Percentiles rank a stretch among this genome's conserved stretches.
Conservation (phyloP, 768 basidiomycete genomes). For the Coprinellus micaceus region DNA sequence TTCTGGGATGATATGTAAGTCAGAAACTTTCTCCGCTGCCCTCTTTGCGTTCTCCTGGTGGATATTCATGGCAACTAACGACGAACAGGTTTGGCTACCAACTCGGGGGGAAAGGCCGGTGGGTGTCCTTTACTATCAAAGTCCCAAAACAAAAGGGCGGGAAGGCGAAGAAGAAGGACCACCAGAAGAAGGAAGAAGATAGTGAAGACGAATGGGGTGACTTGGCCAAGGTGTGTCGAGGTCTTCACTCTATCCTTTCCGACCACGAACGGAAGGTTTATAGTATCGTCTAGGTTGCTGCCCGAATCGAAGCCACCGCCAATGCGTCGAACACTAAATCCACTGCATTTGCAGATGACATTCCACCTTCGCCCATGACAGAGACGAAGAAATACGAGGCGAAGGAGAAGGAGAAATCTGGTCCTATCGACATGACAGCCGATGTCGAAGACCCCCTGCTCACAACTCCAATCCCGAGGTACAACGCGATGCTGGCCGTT, state of each 20-base stretch:
- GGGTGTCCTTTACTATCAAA: slow-evolving; percentile 77
- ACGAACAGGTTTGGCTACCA: slow-evolving; percentile 70
- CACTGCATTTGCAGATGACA: too few species aligned
- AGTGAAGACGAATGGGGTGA: slow-evolving; percentile 20
- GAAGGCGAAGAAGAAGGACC: slow-evolving; percentile 39
- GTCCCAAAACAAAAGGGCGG: slow-evolving; percentile 56
- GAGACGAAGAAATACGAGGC: too few species aligned
- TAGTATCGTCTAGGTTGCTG: background rate
- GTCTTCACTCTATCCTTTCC: background rate
- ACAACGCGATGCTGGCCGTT: slow-evolving; percentile 87
- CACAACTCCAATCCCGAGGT: slow-evolving; percentile 66
- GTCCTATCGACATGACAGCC: background rate
- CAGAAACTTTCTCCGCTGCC: background rate
- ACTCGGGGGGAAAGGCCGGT: slow-evolving; percentile 66
- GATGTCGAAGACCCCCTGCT: slow-evolving; percentile 48
- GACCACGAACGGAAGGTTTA: background rate
- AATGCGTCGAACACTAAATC: too few species aligned
- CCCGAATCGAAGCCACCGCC: too few species aligned
- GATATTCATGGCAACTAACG: too few species aligned
- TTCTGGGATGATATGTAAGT: slow-evolving; percentile 86
- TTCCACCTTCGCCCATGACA: too few species aligned
- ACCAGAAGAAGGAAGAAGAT: slow-evolving; percentile 16
- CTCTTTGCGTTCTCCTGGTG: too few species aligned
- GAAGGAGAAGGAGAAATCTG: background rate
- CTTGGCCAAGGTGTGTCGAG: slow-evolving; percentile 3